These are phyloP conservation scores for Penicillium sp. DNA, from an alignment of 2,329 filamentous ascomycete genomes.

Conservation along the genomic window DNA sequence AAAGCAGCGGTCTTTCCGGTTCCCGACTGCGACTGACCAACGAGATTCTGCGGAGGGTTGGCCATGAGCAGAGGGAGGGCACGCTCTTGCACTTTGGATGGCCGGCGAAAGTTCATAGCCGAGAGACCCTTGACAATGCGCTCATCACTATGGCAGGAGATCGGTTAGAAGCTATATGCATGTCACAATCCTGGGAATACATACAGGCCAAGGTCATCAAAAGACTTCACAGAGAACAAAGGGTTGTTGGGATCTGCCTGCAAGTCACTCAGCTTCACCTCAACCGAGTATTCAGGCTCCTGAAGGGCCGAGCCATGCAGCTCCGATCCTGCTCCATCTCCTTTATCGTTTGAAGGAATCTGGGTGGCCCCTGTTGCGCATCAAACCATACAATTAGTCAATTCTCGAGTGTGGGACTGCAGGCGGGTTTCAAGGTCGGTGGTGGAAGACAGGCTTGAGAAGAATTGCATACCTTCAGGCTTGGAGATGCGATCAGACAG, in stretches of 20 bases:
- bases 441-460: too few relatives aligned
- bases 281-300: conserved; percentile 78
- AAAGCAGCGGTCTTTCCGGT: conserved; percentile 98
- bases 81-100: conserved; percentile 95
- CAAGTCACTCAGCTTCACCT: conserved; percentile 85
- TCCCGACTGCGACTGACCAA: conserved; percentile 97
- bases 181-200: conserved; percentile 30
- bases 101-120: conserved; percentile 82
- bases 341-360: too few relatives aligned
- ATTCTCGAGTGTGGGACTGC: neutral
- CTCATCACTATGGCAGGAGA: conserved; percentile 42
- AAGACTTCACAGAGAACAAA: conserved; percentile 75
- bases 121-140: conserved; percentile 71
- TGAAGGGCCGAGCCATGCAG: conserved; percentile 50
- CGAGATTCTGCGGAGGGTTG: conserved; percentile 86
- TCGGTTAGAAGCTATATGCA: conserved; percentile 3
- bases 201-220: conserved; percentile 80
- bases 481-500: conserved; percentile 47
- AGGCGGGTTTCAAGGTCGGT: too few relatives aligned
- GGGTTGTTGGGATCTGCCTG: conserved; percentile 82
- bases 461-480: conserved; percentile 28
- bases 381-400: too few relatives aligned
- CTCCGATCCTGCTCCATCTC: conserved; percentile 38
- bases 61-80: conserved; percentile 82
- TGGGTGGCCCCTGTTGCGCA: too few relatives aligned